Percentiles rank a stretch among this genome's conserved stretches.
phyloP scores from a whole-genome alignment of 495 filamentous ascomycete species.

The Glutinoglossum americanum region DNA sequence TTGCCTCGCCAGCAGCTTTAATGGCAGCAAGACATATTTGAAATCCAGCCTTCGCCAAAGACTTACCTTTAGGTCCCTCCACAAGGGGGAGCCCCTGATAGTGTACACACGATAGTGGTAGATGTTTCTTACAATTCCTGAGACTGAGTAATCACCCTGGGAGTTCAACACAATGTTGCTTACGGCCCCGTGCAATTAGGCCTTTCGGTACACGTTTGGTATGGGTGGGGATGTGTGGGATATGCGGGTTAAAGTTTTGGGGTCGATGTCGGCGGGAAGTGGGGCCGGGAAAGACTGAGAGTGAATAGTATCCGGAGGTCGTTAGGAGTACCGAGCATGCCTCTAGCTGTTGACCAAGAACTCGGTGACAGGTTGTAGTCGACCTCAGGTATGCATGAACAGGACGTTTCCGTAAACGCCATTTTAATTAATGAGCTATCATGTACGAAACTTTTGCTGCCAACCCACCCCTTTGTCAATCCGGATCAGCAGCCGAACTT shows the following conservation, averaged over 20 bases:
- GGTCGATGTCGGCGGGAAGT: too few species aligned
- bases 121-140: constrained; percentile 61
- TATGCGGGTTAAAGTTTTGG: constrained; percentile 63
- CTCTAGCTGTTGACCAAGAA: neutral
- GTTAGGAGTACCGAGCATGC: constrained; percentile 44
- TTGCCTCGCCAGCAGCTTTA: too few species aligned
- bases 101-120: constrained; percentile 59
- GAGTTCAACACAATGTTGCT: too few species aligned
- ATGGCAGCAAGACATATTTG: too few species aligned
- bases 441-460: too few species aligned
- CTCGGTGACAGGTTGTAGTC: neutral
- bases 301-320: constrained; percentile 64
- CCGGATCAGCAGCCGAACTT: neutral
- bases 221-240: too few species aligned
- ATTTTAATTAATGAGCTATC: neutral
- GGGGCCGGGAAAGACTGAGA: too few species aligned
- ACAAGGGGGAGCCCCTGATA: constrained; percentile 46
- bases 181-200: too few species aligned
- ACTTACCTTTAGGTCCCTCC: constrained; percentile 60
- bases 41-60: constrained; percentile 46
- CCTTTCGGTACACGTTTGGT: too few species aligned
- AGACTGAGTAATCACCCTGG: constrained; percentile 51
- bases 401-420: too few species aligned
- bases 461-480: neutral
- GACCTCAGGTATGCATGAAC: too few species aligned